phyloP scores from a whole-genome alignment of 352 stramenopile genomes.

The Phytopythium ostracodes region DNA sequence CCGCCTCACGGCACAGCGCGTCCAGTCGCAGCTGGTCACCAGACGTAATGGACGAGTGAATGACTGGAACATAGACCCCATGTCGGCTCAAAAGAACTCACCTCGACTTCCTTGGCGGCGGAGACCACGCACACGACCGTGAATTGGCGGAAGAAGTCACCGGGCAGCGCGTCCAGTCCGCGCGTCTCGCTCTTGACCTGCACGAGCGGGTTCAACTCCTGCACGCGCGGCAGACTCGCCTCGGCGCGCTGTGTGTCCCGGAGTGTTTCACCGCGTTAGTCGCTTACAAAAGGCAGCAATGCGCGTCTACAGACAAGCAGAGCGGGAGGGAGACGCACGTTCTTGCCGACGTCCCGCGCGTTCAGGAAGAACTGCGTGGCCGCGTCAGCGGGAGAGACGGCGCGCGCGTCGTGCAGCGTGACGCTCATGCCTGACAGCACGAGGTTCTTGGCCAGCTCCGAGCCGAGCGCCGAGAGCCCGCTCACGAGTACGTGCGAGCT shows the following conservation, averaged over 20 bases:
- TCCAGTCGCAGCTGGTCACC: conserved; percentile 41
- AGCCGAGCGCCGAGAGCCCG: conserved; percentile 77
- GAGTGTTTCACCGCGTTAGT: not conserved
- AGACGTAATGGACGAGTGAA: not conserved
- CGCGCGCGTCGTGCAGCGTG: conserved; percentile 86
- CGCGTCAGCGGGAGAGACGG: conserved; percentile 40
- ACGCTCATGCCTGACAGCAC: conserved; percentile 94
- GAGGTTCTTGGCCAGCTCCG: conserved; percentile 97
- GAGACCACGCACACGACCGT: conserved; percentile 77
- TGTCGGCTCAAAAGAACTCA: not conserved
- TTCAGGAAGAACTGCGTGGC: conserved; percentile 86
- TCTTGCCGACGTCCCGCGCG: conserved; percentile 61
- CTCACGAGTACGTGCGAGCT: conserved; percentile 87
- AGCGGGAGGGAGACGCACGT: conserved; percentile 29
- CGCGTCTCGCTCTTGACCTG: conserved; percentile 78
- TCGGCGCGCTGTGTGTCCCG: conserved; percentile 50
- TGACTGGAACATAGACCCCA: not conserved
- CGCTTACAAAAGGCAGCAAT: too few species aligned
- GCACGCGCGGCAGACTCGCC: conserved; percentile 74
- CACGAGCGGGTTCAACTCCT: conserved; percentile 95
- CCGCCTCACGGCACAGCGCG: conserved; percentile 43
- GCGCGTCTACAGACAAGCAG: not conserved
- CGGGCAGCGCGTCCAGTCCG: conserved; percentile 32
- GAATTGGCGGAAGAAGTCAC: conserved; percentile 87
- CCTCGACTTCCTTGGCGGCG: conserved; percentile 37